phyloP scores from a whole-genome alignment of 1,139 yeast genomes.

The Suhomyces wounanorum region DNA sequence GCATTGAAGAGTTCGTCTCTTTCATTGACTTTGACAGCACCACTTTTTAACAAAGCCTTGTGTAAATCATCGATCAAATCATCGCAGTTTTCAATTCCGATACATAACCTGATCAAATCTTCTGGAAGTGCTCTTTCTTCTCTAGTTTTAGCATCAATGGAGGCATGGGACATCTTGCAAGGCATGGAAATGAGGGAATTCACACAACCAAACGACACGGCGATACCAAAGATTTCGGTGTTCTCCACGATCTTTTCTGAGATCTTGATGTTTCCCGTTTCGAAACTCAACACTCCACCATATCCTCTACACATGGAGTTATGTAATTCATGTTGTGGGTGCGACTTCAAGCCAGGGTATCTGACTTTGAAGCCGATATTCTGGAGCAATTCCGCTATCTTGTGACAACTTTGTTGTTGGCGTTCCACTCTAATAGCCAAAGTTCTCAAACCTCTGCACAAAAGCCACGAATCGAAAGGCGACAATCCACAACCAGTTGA shows the following conservation, averaged over 20 bases:
- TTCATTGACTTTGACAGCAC: conserved; percentile 51
- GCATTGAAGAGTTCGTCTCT: conserved; percentile 48
- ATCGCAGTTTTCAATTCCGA: conserved; percentile 76
- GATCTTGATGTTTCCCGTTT: conserved; percentile 72
- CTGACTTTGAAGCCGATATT: conserved; percentile 66
- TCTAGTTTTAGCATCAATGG: conserved; percentile 84
- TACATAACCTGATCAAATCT: conserved; percentile 83
- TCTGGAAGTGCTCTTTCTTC: conserved; percentile 89
- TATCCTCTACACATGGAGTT: conserved; percentile 76
- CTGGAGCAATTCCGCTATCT: conserved; percentile 73
- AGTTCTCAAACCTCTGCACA: conserved; percentile 84
- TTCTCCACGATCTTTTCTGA: conserved; percentile 76
- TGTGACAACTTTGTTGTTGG: conserved; percentile 78
- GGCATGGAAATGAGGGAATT: conserved; percentile 91
- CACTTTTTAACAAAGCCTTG: conserved; percentile 66
- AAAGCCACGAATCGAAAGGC: conserved; percentile 89
- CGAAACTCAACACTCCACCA: conserved; percentile 88
- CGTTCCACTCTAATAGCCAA: conserved; percentile 81
- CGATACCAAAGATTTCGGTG: conserved; percentile 79
- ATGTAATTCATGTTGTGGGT: conserved; percentile 82
- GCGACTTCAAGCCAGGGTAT: conserved; percentile 80
- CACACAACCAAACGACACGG: conserved; percentile 94
- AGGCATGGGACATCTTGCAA: conserved; percentile 95
- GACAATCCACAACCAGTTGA: conserved; percentile 90
- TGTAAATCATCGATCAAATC: conserved; percentile 74